Conservation (phyloP, 2,329 filamentous ascomycete species). For the Alternaria ventricosa region DNA sequence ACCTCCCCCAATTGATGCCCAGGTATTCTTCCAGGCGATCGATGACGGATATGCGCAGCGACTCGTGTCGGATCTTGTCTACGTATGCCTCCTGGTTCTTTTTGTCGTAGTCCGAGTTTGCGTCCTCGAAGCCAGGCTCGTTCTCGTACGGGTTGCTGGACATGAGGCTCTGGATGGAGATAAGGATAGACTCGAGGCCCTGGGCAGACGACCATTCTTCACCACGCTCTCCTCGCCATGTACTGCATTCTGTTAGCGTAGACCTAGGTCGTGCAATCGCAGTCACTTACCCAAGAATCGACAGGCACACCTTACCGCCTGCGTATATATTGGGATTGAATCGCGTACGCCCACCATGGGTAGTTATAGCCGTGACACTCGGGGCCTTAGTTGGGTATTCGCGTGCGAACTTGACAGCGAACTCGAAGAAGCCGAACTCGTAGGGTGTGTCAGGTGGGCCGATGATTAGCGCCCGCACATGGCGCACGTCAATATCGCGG, state of each 20-base stretch:
- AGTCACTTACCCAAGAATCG: constrained; percentile 76
- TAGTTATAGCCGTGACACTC: constrained; percentile 73
- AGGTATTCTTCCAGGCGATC: constrained; percentile 83
- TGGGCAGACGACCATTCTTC: constrained; percentile 98
- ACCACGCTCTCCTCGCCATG: constrained; percentile 87
- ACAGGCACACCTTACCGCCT: constrained; percentile 90
- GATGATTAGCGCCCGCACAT: constrained; percentile 85
- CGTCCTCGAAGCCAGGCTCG: constrained; percentile 89
- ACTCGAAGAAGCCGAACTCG: constrained; percentile 98
- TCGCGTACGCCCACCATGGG: constrained; percentile 83
- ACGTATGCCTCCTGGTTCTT: constrained; percentile 77
- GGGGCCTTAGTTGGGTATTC: constrained; percentile 80
- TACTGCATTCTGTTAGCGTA: constrained; percentile 61
- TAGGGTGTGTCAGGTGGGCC: constrained; percentile 95
- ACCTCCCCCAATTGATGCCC: constrained; percentile 60
- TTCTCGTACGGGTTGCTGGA: constrained; percentile 94
- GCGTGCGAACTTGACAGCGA: constrained; percentile 76
- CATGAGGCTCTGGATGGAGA: constrained; percentile 97
- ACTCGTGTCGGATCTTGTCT: constrained; percentile 92
- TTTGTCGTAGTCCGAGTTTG: constrained; percentile 71
- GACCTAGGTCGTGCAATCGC: background rate
- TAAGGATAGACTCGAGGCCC: constrained; percentile 88
- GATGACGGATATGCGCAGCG: constrained; percentile 83
- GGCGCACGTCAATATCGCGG: constrained; percentile 85
- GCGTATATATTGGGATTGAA: constrained; percentile 99